Evolutionary conservation across 1,284 basidiomycete species (phyloP), one percentile per base, ranked within the genome.

Genomic region (Erythrobasidium hasegawianum): DNA sequence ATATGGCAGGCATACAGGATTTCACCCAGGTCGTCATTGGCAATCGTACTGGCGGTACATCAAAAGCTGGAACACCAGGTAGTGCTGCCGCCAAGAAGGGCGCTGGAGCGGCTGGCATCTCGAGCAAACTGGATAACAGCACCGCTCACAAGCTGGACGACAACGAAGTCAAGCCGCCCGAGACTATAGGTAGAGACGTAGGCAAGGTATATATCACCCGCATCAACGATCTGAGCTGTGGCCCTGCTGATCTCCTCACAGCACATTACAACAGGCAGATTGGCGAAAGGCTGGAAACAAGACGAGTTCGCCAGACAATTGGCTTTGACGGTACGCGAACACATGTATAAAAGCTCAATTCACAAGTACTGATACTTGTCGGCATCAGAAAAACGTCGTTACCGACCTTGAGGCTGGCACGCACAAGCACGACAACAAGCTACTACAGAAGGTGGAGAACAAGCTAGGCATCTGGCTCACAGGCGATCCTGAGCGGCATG

Each of bases 391-490:
- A 53, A 29, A 11, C 14, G 62, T 65, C 13, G 29, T 65, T 1
- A 18, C 53, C 10, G 22, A 65, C 9, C 29, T 65, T 16, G 62
- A 65, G 26, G 27, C 40, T 27, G 62, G 62, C 20, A 26, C 29
- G 13, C 62, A 65, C 56, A 57, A 49, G 47, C 55, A 53, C 27
- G 62, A 65, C 56, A 65, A 65, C 39, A 57, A 58, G 38, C 56
- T 65, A 8, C 55, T 65, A 29, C 62, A 65, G 38, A 40, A 47
- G 1, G 13, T 57, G 4, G 62, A 65, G 62, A 52, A 53, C 16
- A 57, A 58, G 45, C 45, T 65, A 11, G 62, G 62, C 38, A 41
- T 65, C 39, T 65, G 62, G 62, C 62, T 65, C 39, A 65, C 62
- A 11, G 62, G 62, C 18, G 38, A 39, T 43, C 20, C 55, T 16